A percentile compares a stretch with the other conserved stretches of the same genome.
These are phyloP conservation scores for Annona squamosa DNA, from an alignment of 164 flowering plant genomes.

Conservation along the genomic window DNA sequence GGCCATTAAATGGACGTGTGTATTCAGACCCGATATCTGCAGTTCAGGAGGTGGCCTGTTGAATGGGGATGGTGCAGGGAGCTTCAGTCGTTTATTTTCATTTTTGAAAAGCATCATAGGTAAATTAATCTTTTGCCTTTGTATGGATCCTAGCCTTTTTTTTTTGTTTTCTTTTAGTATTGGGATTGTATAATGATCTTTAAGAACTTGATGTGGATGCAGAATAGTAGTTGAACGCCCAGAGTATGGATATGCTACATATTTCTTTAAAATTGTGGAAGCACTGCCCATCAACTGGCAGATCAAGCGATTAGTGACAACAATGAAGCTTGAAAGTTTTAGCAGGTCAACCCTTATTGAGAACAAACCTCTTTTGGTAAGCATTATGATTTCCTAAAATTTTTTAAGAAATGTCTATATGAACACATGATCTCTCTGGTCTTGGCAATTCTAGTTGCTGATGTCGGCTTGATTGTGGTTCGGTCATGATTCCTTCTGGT, in stretches of 20 bases:
- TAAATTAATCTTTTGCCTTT: slow-evolving; percentile 13
- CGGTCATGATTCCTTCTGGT: too few species aligned
- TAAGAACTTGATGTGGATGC: slow-evolving; percentile 19
- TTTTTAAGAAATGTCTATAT: too few species aligned
- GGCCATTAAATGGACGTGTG: not conserved
- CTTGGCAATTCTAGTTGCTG: too few species aligned
- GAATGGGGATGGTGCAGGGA: slow-evolving; percentile 99
- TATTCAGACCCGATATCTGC: slow-evolving; percentile 61
- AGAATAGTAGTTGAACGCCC: slow-evolving; percentile 96
- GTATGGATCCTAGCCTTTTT: not conserved
- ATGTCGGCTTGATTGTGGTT: too few species aligned
- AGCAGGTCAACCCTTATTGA: slow-evolving; percentile 66
- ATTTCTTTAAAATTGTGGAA: slow-evolving; percentile 76
- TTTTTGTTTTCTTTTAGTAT: not conserved
- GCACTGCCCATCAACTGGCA: slow-evolving; percentile 73
- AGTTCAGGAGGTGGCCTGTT: slow-evolving; percentile 73
- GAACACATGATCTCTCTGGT: too few species aligned
- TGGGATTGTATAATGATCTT: slow-evolving; percentile 3
- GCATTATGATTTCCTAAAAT: not conserved
- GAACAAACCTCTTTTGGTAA: slow-evolving; percentile 70
- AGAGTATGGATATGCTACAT: slow-evolving; percentile 97
- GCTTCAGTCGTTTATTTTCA: slow-evolving; percentile 85
- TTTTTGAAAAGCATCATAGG: slow-evolving; percentile 91
- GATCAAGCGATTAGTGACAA: slow-evolving; percentile 63
- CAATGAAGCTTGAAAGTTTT: slow-evolving; percentile 74